phyloP scores from a whole-genome alignment of 441 rosid species.

The Isatis lusitanica region DNA sequence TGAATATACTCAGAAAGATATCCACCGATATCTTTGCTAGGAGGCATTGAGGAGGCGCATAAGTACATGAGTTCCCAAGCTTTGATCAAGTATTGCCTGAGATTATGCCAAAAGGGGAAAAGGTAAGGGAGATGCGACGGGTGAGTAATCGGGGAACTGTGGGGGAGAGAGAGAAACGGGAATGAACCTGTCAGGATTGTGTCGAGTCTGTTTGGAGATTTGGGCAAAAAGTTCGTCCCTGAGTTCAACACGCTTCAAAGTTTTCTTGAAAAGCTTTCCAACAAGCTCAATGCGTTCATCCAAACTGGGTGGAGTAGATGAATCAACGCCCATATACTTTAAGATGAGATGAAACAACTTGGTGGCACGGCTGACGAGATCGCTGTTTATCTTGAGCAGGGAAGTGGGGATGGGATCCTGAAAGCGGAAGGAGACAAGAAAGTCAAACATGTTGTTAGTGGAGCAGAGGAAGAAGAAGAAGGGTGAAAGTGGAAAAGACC shows the following conservation, averaged over 20 bases:
- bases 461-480: not conserved
- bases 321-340: slow-evolving; percentile 92
- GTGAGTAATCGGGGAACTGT: too few relatives aligned
- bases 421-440: slow-evolving; percentile 9
- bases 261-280: slow-evolving; percentile 82
- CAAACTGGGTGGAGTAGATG: slow-evolving; percentile 66
- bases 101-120: not conserved
- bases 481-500: slow-evolving; percentile 40
- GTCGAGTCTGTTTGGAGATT: slow-evolving; percentile 95
- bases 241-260: slow-evolving; percentile 88
- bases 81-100: slow-evolving; percentile 81
- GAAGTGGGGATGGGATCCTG: slow-evolving; percentile 99
- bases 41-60: slow-evolving; percentile 98
- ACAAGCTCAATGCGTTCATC: slow-evolving; percentile 89
- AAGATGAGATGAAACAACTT: slow-evolving; percentile 83
- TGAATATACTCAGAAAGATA: slow-evolving; percentile 90
- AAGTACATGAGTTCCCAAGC: slow-evolving; percentile 98
- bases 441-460: not conserved
- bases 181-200: slow-evolving; percentile 74
- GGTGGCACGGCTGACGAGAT: slow-evolving; percentile 80
- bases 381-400: slow-evolving; percentile 78
- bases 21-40: slow-evolving; percentile 95
- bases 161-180: too few relatives aligned
- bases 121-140: not conserved
- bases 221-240: slow-evolving; percentile 97